These are phyloP conservation scores for Ogataea henricii DNA, from an alignment of 805 yeast species.

Conservation along the genomic window DNA sequence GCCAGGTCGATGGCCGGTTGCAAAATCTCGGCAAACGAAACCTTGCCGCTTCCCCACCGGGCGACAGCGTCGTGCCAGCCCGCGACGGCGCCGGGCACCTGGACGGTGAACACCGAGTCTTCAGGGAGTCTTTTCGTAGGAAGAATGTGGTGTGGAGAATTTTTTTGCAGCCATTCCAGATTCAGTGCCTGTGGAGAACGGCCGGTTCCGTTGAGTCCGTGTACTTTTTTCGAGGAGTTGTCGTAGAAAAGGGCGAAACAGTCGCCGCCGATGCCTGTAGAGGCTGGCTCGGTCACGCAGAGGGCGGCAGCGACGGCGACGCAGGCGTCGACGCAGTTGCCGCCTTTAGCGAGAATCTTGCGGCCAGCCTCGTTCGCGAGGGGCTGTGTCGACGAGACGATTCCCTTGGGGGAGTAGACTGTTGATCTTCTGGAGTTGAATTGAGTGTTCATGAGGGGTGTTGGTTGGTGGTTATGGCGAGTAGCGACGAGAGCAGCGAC, in stretches of 20 bases:
- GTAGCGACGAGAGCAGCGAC: too few relatives aligned
- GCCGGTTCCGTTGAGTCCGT: conserved; percentile 78
- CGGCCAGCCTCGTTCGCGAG: conserved; percentile 75
- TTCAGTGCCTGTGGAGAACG: conserved; percentile 55
- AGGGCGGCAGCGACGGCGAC: conserved; percentile 61
- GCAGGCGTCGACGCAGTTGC: conserved; percentile 70
- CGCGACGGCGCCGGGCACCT: conserved; percentile 79
- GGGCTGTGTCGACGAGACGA: conserved; percentile 77
- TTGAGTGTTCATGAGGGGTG: conserved; percentile 9
- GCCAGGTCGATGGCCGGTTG: conserved; percentile 71
- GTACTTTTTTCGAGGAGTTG: conserved; percentile 48
- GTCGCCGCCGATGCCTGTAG: conserved; percentile 70
- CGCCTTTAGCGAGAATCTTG: conserved; percentile 65
- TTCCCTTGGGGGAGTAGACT: conserved; percentile 71
- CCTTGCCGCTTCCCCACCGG: conserved; percentile 72
- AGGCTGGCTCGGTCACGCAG: conserved; percentile 57
- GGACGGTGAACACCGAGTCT: conserved; percentile 58
- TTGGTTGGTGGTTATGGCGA: neutral
- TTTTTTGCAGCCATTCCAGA: conserved; percentile 48
- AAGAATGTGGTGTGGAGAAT: conserved; percentile 42
- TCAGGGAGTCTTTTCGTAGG: conserved; percentile 49
- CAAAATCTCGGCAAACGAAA: conserved; percentile 56
- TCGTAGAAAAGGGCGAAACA: conserved; percentile 65
- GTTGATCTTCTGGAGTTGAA: conserved; percentile 65
- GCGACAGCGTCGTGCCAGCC: conserved; percentile 76